Base-by-base conservation (phyloP, 441 rosid genomes). In the Viola pubescens region DNA sequence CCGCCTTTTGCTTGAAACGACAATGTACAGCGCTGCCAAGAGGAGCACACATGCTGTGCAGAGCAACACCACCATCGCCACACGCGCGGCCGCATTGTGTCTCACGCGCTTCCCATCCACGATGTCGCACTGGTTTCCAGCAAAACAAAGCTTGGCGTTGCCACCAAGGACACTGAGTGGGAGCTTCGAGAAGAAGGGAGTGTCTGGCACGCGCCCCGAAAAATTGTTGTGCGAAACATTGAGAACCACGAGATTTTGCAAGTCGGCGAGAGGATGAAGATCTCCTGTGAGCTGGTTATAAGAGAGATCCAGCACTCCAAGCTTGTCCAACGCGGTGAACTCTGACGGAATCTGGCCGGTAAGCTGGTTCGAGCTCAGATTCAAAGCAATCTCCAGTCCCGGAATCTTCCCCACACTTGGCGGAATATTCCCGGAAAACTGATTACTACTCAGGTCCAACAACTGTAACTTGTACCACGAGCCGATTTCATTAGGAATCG, bases 231-330 rank as follows among this genome's bases (percentile, higher is more conserved):
- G 83, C 0, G 97, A 91, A 45, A 91, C 77, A 63, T 88, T 88
- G 63, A 88, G 87, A 12, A 83, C 76, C 46, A 88, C 92, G 56
- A 91, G 96, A 66, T 91, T 91, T 71, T 81, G 89, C 74, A 91
- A 49, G 50, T 75, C 76, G 19, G 79, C 74, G 44, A 91, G 85
- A 63, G 64, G 58, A 8, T 54, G 75, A 38, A 91, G 76, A 59
- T 83, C 81, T 10, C 96, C 89, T 4, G 73, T 65, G 7, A 86
- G 79, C 63, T 82, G 83, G 62, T 86, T 82, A 65, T 80, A 68
- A 11, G 94, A 82, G 46, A 88, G 52, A 75, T 88, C 96, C 43
- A 88, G 68, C 34, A 79, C 69, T 37, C 83, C 91, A 0, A 91
- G 88, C 74, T 77, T 84, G 64, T 69, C 77, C 39, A 91, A 72